phyloP scores from a whole-genome alignment of 2,329 filamentous ascomycete genomes.

The Nigrospora osmanthi region DNA sequence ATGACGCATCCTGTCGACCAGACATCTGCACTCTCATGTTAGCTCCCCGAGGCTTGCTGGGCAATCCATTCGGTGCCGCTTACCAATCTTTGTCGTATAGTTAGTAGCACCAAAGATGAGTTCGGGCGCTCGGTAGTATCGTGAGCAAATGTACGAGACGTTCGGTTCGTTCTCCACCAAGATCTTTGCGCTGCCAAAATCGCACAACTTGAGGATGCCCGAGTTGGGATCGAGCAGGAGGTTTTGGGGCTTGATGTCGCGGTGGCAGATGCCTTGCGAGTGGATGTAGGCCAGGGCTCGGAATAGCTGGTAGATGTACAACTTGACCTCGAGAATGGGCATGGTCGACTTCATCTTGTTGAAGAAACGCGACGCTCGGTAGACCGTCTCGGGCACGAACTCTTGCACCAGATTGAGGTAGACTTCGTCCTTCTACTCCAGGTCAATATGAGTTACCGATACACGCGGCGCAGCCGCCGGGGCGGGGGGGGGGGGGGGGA shows the following conservation, averaged over 20 bases:
- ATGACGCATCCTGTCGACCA: constrained; percentile 99
- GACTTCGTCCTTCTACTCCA: constrained; percentile 81
- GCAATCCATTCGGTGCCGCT: constrained; percentile 22
- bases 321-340: constrained; percentile 97
- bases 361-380: constrained; percentile 96
- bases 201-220: constrained; percentile 92
- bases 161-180: constrained; percentile 98
- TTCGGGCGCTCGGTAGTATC: constrained; percentile 96
- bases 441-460: background rate
- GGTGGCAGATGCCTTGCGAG: constrained; percentile 97
- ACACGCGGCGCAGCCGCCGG: constrained; percentile 7
- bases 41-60: background rate
- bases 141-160: constrained; percentile 98
- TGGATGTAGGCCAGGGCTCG: constrained; percentile 97
- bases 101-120: constrained; percentile 98
- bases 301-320: constrained; percentile 99
- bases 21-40: constrained; percentile 57
- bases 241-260: constrained; percentile 99
- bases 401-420: constrained; percentile 98
- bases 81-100: constrained; percentile 99
- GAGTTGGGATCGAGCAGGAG: constrained; percentile 85
- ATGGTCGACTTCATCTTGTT: constrained; percentile 99
- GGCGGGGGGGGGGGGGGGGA: background rate
- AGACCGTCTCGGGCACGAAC: constrained; percentile 96
- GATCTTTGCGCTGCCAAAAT: constrained; percentile 98